Evolutionary conservation across 2,329 filamentous ascomycete genomes (phyloP).

Genomic region (Fonsecaea erecta): DNA sequence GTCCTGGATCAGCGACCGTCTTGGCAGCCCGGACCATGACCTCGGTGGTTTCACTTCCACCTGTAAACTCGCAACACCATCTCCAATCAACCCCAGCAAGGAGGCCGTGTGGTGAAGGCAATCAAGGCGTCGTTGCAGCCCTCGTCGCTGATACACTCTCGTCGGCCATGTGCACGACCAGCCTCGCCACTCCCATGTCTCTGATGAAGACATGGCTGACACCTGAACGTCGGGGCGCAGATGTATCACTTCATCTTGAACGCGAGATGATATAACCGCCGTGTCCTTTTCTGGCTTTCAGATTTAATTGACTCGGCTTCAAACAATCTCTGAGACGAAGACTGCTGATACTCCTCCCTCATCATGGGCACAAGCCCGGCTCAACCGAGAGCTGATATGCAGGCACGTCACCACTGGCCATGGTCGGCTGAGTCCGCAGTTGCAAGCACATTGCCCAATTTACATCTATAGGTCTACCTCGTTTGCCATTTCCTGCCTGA

Average conservation of each 20-base stretch:
- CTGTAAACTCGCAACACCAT: not conserved
- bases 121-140: conserved; percentile 23
- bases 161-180: not conserved
- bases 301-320: not conserved
- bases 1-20: conserved; percentile 15
- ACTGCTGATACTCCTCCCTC: not conserved
- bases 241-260: conserved; percentile 13
- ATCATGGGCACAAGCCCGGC: not conserved
- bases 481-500: not conserved
- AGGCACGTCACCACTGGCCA: conserved; percentile 15
- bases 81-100: conserved; percentile 23
- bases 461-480: not conserved
- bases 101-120: conserved; percentile 14
- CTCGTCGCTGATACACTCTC: not conserved
- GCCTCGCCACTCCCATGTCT: not conserved
- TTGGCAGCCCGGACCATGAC: conserved; percentile 20
- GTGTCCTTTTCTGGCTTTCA: not conserved
- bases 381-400: not conserved
- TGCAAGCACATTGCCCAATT: not conserved
- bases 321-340: conserved; percentile 5
- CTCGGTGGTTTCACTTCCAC: conserved; percentile 13
- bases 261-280: not conserved
- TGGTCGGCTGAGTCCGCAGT: not conserved
- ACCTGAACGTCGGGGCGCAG: not conserved
- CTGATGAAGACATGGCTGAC: not conserved